Conservation (phyloP, 345 rosid species). For the Acer negundo region DNA sequence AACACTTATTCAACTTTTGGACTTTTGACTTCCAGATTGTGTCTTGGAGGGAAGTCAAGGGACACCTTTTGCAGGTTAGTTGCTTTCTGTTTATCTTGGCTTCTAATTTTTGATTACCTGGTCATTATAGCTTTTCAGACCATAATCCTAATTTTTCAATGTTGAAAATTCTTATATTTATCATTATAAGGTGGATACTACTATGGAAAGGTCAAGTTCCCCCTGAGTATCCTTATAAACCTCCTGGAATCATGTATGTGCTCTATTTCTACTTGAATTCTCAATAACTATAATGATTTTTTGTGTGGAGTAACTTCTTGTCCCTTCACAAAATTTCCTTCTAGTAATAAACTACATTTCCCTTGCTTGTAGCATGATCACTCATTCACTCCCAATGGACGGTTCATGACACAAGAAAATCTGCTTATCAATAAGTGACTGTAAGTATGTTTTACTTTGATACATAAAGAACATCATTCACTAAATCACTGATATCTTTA, state of each 20-base stretch:
- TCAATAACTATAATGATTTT: constrained; percentile 1
- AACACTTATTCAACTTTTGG: constrained; percentile 16
- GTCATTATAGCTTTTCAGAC: constrained; percentile 12
- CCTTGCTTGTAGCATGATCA: constrained; percentile 66
- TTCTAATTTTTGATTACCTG: constrained; percentile 8
- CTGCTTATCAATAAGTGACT: constrained; percentile 98
- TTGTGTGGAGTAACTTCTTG: not conserved
- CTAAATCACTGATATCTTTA: constrained; percentile 1
- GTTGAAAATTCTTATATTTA: not conserved
- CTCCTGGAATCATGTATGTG: constrained; percentile 94
- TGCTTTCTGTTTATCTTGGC: constrained; percentile 18
- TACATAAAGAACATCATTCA: constrained; percentile 5
- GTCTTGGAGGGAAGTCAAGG: constrained; percentile 95
- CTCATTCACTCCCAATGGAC: constrained; percentile 99
- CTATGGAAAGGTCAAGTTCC: constrained; percentile 97
- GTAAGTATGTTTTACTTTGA: constrained; percentile 49
- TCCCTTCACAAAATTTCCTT: not conserved
- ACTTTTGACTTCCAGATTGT: constrained; percentile 59
- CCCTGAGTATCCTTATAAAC: constrained; percentile 94
- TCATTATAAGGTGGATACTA: constrained; percentile 68
- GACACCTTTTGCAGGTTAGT: constrained; percentile 91
- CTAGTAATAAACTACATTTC: not conserved
- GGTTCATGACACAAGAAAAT: constrained; percentile 95
- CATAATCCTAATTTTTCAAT: constrained; percentile 2
- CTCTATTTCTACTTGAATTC: constrained; percentile 22